A percentile compares a stretch with the other conserved stretches of the same genome.
phyloP scores from a whole-genome alignment of 257 asterid genomes.

The Ehretia macrophylla region DNA sequence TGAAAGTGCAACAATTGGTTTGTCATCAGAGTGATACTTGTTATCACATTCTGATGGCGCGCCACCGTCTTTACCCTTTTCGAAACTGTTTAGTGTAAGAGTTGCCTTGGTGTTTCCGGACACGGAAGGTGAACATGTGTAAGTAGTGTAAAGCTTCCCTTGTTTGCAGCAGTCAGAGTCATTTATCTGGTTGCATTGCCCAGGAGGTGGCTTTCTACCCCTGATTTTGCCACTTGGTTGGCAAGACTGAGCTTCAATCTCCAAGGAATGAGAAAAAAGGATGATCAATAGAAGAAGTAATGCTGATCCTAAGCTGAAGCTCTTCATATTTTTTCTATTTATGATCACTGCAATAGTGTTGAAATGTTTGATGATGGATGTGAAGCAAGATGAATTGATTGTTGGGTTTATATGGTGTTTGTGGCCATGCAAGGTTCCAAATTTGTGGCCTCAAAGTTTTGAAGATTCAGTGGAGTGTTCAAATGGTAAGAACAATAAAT shows the following conservation, averaged over 20 bases:
- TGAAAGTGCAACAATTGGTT: too few species aligned
- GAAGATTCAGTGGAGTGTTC: too few species aligned
- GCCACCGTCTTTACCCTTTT: too few species aligned
- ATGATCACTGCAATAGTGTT: slow-evolving; percentile 1
- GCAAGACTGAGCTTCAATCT: slow-evolving; percentile 14
- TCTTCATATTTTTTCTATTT: slow-evolving; percentile 6
- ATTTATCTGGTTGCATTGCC: slow-evolving; percentile 39
- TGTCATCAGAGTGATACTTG: too few species aligned
- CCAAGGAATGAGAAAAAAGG: slow-evolving; percentile 7
- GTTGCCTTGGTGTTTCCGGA: slow-evolving; percentile 30
- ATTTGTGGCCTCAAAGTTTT: slow-evolving; percentile 7
- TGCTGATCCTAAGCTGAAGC: neutral
- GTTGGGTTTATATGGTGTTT: slow-evolving; percentile 6
- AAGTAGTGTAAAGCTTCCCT: slow-evolving; percentile 31
- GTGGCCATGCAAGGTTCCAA: neutral
- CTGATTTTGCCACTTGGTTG: slow-evolving; percentile 32
- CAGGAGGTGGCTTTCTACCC: slow-evolving; percentile 37
- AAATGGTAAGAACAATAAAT: neutral
- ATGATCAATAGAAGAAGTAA: slow-evolving; percentile 17
- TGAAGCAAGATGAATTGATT: too few species aligned
- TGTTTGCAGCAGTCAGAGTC: too few species aligned
- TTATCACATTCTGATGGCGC: too few species aligned
- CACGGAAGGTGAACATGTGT: slow-evolving; percentile 33
- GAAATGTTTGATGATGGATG: neutral
- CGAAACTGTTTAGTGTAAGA: too few species aligned